phyloP scores from a whole-genome alignment of 2,329 filamentous ascomycete genomes.

The Truncatella angustata region DNA sequence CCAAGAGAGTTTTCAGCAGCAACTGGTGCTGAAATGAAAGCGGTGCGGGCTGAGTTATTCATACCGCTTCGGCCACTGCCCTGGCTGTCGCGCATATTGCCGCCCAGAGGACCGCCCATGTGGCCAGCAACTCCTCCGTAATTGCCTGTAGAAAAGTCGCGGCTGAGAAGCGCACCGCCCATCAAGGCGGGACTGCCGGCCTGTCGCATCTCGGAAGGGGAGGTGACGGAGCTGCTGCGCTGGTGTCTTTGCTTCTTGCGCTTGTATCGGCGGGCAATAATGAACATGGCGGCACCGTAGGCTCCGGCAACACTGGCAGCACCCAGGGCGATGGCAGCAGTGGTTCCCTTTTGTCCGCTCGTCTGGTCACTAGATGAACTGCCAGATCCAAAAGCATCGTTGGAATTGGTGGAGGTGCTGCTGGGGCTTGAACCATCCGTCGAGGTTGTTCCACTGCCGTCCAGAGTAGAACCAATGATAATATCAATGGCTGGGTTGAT shows the following conservation, averaged over 20 bases:
- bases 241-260: conserved; percentile 76
- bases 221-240: conserved; percentile 71
- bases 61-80: conserved; percentile 62
- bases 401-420: conserved; percentile 25
- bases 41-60: conserved; percentile 54
- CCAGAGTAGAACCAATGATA: conserved; percentile 40
- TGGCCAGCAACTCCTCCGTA: conserved; percentile 47
- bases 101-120: neutral
- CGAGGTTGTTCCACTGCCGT: conserved; percentile 37
- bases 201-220: conserved; percentile 55
- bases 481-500: conserved; percentile 84
- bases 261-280: conserved; percentile 87
- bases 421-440: conserved; percentile 35
- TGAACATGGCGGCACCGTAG: conserved; percentile 95
- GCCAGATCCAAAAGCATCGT: conserved; percentile 40
- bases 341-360: conserved; percentile 60
- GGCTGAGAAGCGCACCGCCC: conserved; percentile 64
- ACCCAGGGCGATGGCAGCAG: conserved; percentile 70
- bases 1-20: conserved; percentile 93
- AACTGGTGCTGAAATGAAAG: conserved; percentile 82
- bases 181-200: conserved; percentile 61
- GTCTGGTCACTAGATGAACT: conserved; percentile 41
- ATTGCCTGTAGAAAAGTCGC: conserved; percentile 45
- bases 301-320: conserved; percentile 75
- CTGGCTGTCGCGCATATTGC: conserved; percentile 51